Evolutionary conservation across 306 rosid genomes (phyloP).

Genomic region (Arachis hypogaea): DNA sequence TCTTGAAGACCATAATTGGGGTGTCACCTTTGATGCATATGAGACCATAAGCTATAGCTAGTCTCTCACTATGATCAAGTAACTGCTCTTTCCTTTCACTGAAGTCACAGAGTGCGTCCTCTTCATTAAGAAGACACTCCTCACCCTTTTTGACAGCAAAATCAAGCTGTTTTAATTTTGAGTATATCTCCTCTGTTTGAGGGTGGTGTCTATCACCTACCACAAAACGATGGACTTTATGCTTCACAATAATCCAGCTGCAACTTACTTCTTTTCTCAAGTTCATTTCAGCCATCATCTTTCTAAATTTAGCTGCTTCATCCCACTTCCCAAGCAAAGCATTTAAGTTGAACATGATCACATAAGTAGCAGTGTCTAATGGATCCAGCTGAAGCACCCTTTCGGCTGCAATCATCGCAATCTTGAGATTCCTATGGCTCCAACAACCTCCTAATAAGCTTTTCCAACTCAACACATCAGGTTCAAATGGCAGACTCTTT

Average conservation of each 20-base stretch:
- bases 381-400: constrained; percentile 52
- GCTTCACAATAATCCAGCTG: constrained; percentile 63
- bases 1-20: constrained; percentile 58
- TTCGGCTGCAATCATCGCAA: constrained; percentile 55
- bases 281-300: constrained; percentile 58
- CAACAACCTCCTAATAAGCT: constrained; percentile 69
- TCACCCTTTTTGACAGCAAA: constrained; percentile 35
- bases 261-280: constrained; percentile 58
- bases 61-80: constrained; percentile 66
- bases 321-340: constrained; percentile 61
- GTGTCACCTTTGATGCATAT: constrained; percentile 45
- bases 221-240: constrained; percentile 54
- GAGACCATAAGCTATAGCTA: constrained; percentile 63
- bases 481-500: constrained; percentile 49
- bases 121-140: constrained; percentile 46
- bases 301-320: constrained; percentile 58
- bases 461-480: constrained; percentile 69
- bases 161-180: constrained; percentile 51
- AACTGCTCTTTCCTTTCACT: constrained; percentile 55
- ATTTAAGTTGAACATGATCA: constrained; percentile 59
- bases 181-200: constrained; percentile 53
- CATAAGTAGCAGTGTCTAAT: constrained; percentile 54
- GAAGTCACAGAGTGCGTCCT: constrained; percentile 45
- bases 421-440: constrained; percentile 56
- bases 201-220: constrained; percentile 71